phyloP scores from a whole-genome alignment of 140 eudicot species.

The Ambrosia hybrid region DNA sequence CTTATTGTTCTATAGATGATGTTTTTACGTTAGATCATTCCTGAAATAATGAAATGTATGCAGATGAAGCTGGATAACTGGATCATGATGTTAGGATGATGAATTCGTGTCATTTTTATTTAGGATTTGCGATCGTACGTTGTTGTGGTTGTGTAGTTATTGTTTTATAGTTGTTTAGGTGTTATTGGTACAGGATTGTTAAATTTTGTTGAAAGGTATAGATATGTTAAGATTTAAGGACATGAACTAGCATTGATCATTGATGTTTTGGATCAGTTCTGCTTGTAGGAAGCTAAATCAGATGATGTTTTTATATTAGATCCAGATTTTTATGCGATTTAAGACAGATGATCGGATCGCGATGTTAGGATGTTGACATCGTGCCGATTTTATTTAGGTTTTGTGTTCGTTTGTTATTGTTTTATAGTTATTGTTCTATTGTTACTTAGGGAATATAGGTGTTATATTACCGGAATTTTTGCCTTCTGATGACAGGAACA shows the following conservation, averaged over 20 bases:
- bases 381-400: slow-evolving; percentile 3
- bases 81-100: slow-evolving; percentile 15
- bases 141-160: background rate
- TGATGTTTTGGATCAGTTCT: too few relatives aligned
- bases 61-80: slow-evolving; percentile 13
- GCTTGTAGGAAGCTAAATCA: too few relatives aligned
- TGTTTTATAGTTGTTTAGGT: background rate
- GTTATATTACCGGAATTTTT: background rate
- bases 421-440: slow-evolving; percentile 4
- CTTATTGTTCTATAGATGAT: too few relatives aligned
- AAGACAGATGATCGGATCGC: slow-evolving; percentile 16
- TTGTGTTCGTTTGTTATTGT: slow-evolving; percentile 1
- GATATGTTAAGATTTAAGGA: too few relatives aligned
- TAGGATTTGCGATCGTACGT: slow-evolving; percentile 9
- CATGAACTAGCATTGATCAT: too few relatives aligned
- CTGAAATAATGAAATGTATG: slow-evolving; percentile 2
- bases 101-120: slow-evolving; percentile 2
- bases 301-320: too few relatives aligned
- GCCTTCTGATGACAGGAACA: background rate
- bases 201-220: too few relatives aligned
- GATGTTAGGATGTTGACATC: background rate
- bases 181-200: too few relatives aligned
- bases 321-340: slow-evolving; percentile 15
- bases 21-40: too few relatives aligned
- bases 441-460: slow-evolving; percentile 6